phyloP scores from a whole-genome alignment of 2,329 filamentous ascomycete genomes.

The Alternaria novae-zelandiae region DNA sequence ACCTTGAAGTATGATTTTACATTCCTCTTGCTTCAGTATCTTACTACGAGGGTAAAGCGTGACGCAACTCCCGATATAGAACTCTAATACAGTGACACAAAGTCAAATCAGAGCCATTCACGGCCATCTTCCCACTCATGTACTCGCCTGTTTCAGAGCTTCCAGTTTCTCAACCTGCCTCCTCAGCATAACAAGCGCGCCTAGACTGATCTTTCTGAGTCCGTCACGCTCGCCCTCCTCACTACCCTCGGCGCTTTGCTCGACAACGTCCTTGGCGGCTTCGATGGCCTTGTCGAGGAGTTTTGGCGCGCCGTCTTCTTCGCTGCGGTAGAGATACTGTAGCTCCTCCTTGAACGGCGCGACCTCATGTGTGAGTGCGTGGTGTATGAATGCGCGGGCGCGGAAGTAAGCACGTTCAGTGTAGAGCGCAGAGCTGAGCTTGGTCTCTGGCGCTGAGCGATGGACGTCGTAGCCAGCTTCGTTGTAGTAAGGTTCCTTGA shows the following conservation, averaged over 20 bases:
- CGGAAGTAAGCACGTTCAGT: slow-evolving; percentile 62
- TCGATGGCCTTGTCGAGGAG: slow-evolving; percentile 55
- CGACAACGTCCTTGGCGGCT: slow-evolving; percentile 51
- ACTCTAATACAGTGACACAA: neutral
- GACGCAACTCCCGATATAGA: neutral
- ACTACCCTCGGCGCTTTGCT: slow-evolving; percentile 41
- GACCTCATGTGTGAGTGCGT: slow-evolving; percentile 52
- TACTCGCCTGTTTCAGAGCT: slow-evolving; percentile 13
- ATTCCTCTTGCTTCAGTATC: neutral
- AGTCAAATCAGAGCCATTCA: neutral
- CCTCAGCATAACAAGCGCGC: slow-evolving; percentile 53
- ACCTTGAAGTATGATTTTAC: neutral
- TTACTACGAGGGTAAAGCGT: neutral
- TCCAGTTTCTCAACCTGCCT: slow-evolving; percentile 50
- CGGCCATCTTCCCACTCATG: neutral
- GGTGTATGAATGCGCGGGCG: slow-evolving; percentile 58
- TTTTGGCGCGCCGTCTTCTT: slow-evolving; percentile 42
- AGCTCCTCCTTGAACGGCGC: slow-evolving; percentile 60
- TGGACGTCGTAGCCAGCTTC: slow-evolving; percentile 67
- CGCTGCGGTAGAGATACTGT: slow-evolving; percentile 57
- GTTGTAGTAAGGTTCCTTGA: slow-evolving; percentile 68
- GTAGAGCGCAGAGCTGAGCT: slow-evolving; percentile 57
- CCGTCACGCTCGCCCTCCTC: slow-evolving; percentile 50
- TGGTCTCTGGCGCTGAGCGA: slow-evolving; percentile 54
- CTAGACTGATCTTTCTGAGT: slow-evolving; percentile 55